phyloP scores from a whole-genome alignment of 1,284 basidiomycete species.

The Neolentinus lepideus region DNA sequence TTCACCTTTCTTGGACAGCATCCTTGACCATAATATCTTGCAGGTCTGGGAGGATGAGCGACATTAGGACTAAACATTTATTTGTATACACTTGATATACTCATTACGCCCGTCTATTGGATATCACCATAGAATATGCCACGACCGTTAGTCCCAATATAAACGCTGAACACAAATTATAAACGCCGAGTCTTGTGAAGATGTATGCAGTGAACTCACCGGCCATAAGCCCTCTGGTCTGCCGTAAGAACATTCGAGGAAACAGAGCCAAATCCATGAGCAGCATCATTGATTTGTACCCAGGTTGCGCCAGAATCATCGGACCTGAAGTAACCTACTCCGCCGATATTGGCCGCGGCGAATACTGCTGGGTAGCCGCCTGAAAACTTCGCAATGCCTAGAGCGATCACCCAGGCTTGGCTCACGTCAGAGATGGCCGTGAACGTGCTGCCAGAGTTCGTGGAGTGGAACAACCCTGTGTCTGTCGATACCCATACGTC shows the following conservation, averaged over 20 bases:
- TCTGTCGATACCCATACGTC: slow-evolving; percentile 62
- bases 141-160: slow-evolving; percentile 58
- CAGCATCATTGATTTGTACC: slow-evolving; percentile 54
- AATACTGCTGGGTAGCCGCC: slow-evolving; percentile 51
- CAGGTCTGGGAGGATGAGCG: slow-evolving; percentile 41
- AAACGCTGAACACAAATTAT: slow-evolving; percentile 32
- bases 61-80: slow-evolving; percentile 9
- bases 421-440: slow-evolving; percentile 37
- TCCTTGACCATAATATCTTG: neutral
- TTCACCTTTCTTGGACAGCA: neutral
- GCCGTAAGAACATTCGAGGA: slow-evolving; percentile 41
- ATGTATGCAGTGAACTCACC: slow-evolving; percentile 25
- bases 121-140: slow-evolving; percentile 56
- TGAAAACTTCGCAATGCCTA: slow-evolving; percentile 43
- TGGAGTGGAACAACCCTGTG: slow-evolving; percentile 54
- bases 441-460: slow-evolving; percentile 44
- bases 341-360: slow-evolving; percentile 44
- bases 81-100: neutral
- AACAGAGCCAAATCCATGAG: slow-evolving; percentile 53
- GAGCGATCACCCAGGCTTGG: slow-evolving; percentile 50
- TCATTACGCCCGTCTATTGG: slow-evolving; percentile 19
- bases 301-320: slow-evolving; percentile 53
- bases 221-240: slow-evolving; percentile 46
- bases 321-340: slow-evolving; percentile 48
- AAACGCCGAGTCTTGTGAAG: slow-evolving; percentile 3